These are phyloP conservation scores for Hebeloma cylindrosporum DNA, from an alignment of 768 basidiomycete genomes.

Conservation along the genomic window DNA sequence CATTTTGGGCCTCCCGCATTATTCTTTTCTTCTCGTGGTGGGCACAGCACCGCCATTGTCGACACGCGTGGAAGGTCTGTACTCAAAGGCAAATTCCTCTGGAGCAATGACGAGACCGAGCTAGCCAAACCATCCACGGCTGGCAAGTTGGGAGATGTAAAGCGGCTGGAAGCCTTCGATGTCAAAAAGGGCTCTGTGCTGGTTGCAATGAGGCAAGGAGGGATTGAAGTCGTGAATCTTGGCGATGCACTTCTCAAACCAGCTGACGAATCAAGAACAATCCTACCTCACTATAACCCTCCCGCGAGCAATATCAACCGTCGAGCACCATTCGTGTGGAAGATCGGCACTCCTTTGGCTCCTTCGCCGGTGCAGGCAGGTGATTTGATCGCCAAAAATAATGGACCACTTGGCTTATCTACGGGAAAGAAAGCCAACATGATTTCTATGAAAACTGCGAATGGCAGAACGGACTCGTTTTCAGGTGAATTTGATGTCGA, in stretches of 20 bases:
- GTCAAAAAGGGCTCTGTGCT: conserved; percentile 72
- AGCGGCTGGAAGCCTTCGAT: conserved; percentile 82
- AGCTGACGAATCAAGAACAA: conserved; percentile 74
- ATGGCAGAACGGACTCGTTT: conserved; percentile 52
- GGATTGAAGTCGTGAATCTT: conserved; percentile 78
- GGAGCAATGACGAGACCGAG: conserved; percentile 69
- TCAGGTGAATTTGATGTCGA: conserved; percentile 54
- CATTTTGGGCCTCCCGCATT: conserved; percentile 87
- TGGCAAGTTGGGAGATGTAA: conserved; percentile 75
- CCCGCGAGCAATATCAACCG: conserved; percentile 62
- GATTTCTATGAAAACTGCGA: conserved; percentile 49
- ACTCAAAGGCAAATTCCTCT: conserved; percentile 74
- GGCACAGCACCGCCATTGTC: conserved; percentile 85
- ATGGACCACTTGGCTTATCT: conserved; percentile 12
- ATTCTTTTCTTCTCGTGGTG: conserved; percentile 87
- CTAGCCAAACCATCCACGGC: conserved; percentile 32
- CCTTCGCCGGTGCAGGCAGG: conserved; percentile 25
- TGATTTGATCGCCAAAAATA: conserved; percentile 12
- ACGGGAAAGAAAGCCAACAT: conserved; percentile 27
- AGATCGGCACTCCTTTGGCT: conserved; percentile 70
- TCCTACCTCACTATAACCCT: conserved; percentile 70
- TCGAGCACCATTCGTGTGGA: conserved; percentile 79
- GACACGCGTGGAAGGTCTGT: conserved; percentile 85
- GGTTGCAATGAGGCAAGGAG: conserved; percentile 85
- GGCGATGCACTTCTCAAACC: conserved; percentile 78